Evolutionary conservation across 306 rosid species (phyloP), one percentile per base, ranked within the genome.

Genomic region (Carpinus viminea): DNA sequence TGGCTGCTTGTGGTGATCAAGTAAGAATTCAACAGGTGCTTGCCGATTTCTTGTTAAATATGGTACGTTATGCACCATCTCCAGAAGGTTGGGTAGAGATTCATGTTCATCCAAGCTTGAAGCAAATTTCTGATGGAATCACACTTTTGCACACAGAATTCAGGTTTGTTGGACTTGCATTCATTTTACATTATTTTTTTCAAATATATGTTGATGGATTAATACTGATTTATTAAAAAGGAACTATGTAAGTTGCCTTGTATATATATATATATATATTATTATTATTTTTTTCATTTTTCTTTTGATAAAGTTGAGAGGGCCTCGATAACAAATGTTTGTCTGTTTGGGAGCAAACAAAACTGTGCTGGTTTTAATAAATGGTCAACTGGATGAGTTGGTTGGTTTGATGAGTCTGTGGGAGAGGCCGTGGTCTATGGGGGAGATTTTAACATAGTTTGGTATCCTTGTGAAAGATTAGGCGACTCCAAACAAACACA

Each of bases 81-180:
- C 90, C 95, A 0, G 97, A 90, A 80, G 98, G 99, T 43, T 96
- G 99, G 99, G 97, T 96, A 74, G 99, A 93, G 87, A 89, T 93
- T 88, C 97, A 80, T 43, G 89, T 96, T 70, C 77, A 68, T 80
- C 99, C 99, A 77, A 88, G 85, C 87, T 77, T 93, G 78, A 91
- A 89, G 83, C 91, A 83, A 76, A 80, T 85, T 80, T 79, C 93
- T 12, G 96, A 90, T 24, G 88, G 82, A 20, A 84, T 75, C 70
- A 84, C 90, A 68, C 85, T 90, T 82, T 89, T 92, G 61, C 93
- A 43, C 79, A 85, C 88, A 34, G 99, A 96, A 83, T 93, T 96
- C 94, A 91, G 99, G 99, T 93, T 89, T 18, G 62, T 74, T 72
- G 31, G 72, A 55, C 62, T 73, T 73, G 26, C 31, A 47, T 68